Conservation (phyloP, 768 basidiomycete species). For the Rhizopogon rudus region DNA sequence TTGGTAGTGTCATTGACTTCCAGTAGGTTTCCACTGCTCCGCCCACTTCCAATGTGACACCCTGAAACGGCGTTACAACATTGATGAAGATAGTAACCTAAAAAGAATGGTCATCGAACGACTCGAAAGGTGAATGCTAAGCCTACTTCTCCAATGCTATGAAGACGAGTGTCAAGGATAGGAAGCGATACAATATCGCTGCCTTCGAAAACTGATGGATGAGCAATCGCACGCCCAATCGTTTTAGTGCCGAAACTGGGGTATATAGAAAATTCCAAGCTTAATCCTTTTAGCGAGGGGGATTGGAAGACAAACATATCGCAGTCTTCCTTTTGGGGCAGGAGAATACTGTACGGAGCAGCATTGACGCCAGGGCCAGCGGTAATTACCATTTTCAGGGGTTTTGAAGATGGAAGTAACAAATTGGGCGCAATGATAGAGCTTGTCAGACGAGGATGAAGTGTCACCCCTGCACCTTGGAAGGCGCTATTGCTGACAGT, state of each 20-base stretch:
- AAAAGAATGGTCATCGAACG: conserved; percentile 6
- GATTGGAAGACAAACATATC: conserved; percentile 87
- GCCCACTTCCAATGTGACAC: conserved; percentile 89
- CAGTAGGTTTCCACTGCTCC: conserved; percentile 98
- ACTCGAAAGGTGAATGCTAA: neutral
- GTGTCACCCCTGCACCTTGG: conserved; percentile 40
- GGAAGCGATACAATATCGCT: conserved; percentile 59
- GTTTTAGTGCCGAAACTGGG: conserved; percentile 97
- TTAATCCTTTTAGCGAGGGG: conserved; percentile 62
- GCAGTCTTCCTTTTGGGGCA: conserved; percentile 69
- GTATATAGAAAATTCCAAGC: conserved; percentile 90
- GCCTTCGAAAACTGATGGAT: conserved; percentile 66
- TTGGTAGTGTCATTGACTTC: conserved; percentile 62
- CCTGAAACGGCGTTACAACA: conserved; percentile 84
- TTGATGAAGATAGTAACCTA: conserved; percentile 88
- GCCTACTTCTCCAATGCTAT: conserved; percentile 88
- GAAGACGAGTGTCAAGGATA: conserved; percentile 87
- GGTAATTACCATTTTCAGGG: conserved; percentile 94
- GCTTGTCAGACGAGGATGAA: conserved; percentile 71
- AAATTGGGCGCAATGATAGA: conserved; percentile 63
- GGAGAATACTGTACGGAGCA: conserved; percentile 84
- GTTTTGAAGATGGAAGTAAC: conserved; percentile 63
- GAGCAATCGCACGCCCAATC: conserved; percentile 86
- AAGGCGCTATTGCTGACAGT: conserved; percentile 61
- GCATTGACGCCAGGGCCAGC: conserved; percentile 78